These are phyloP conservation scores for Daphne laureola DNA, from an alignment of 441 rosid species.

Conservation along the genomic window DNA sequence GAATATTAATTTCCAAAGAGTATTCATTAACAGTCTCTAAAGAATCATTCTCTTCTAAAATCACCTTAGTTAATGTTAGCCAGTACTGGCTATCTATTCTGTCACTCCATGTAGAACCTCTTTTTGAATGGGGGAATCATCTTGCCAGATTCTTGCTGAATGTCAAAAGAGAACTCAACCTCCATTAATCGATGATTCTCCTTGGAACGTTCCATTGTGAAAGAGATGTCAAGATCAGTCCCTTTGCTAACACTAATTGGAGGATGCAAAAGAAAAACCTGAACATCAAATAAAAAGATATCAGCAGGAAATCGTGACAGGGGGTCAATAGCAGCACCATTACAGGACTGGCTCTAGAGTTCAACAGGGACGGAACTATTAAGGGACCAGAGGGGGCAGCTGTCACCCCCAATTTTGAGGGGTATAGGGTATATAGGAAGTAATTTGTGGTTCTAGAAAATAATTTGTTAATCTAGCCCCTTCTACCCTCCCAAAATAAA, in stretches of 20 bases:
- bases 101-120: conserved; percentile 71
- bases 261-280: conserved; percentile 75
- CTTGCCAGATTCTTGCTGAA: conserved; percentile 47
- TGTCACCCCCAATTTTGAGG: too few relatives aligned
- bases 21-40: too few relatives aligned
- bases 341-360: too few relatives aligned
- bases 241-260: conserved; percentile 50
- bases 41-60: neutral
- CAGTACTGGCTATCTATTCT: conserved; percentile 16
- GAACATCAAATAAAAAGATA: conserved; percentile 13
- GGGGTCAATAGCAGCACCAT: too few relatives aligned
- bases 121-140: conserved; percentile 38
- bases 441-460: too few relatives aligned
- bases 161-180: conserved; percentile 56
- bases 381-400: too few relatives aligned
- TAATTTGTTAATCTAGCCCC: too few relatives aligned
- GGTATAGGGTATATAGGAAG: too few relatives aligned
- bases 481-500: too few relatives aligned
- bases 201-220: conserved; percentile 73
- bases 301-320: conserved; percentile 1
- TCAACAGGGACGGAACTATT: too few relatives aligned
- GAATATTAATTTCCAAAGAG: too few relatives aligned
- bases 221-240: conserved; percentile 46
- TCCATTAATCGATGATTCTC: conserved; percentile 92
- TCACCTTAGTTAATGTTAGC: conserved; percentile 16